These are phyloP conservation scores for Calonectria pseudoturangicola DNA, from an alignment of 2,329 filamentous ascomycete species.

Conservation along the genomic window DNA sequence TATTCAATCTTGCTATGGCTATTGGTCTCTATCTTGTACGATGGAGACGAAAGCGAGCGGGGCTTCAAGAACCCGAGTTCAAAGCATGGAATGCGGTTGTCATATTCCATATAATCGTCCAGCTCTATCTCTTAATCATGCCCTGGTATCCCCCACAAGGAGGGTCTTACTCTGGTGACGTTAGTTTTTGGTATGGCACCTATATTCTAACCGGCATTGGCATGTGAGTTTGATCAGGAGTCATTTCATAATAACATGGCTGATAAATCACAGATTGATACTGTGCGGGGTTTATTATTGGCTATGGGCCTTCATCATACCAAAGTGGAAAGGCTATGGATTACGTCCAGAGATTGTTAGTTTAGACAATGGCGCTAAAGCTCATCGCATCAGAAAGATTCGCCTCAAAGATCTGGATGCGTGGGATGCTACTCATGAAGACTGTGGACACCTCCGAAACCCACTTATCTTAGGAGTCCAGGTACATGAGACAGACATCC, in stretches of 20 bases:
- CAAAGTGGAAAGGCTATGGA: conserved; percentile 24
- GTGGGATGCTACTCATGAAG: conserved; percentile 29
- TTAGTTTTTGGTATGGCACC: conserved; percentile 79
- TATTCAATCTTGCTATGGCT: conserved; percentile 29
- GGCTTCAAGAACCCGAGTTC: conserved; percentile 22
- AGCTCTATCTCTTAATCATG: conserved; percentile 74
- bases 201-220: conserved; percentile 26
- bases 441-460: conserved; percentile 2
- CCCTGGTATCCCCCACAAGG: conserved; percentile 79
- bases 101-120: conserved; percentile 28
- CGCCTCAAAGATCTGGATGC: background rate
- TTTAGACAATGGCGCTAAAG: conserved; percentile 21
- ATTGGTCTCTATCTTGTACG: conserved; percentile 28
- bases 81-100: conserved; percentile 23
- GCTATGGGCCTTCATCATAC: conserved; percentile 24
- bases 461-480: background rate
- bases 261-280: background rate
- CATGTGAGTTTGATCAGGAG: conserved; percentile 15
- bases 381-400: conserved; percentile 25
- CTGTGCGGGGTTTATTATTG: conserved; percentile 29
- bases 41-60: conserved; percentile 27
- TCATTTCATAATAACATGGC: background rate
- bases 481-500: background rate
- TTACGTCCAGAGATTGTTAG: conserved; percentile 21
- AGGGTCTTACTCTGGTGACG: conserved; percentile 74